Base-by-base conservation (phyloP, 2,329 filamentous ascomycete species). In the Tolypocladium ophioglossoides region DNA sequence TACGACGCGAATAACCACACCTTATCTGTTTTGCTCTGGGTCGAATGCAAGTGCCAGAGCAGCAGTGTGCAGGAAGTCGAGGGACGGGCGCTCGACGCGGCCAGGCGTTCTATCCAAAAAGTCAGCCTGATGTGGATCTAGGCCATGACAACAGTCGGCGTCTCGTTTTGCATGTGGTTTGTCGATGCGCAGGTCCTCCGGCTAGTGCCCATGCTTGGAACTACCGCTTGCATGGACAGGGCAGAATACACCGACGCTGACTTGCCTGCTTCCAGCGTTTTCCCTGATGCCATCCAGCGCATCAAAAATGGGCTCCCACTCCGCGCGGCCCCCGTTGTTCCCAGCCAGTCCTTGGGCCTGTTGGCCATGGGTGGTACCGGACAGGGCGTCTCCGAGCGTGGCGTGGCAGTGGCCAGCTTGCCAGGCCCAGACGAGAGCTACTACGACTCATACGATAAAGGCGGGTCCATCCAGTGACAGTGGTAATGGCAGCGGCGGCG, bases 211-310 rank as follows among this genome's bases (percentile, higher is more conserved):
- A 34, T 52, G 30, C 54, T 49, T 41, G 54, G 52, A 16, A 44
- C 24, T 10, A 34, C 38, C 4, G 44, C 50, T 18, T 49, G 12
- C 30, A 27, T 27, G 5, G 38, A 46, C 14, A 35, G 41, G n/a
- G 27, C 32, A 14, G 52, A 58, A 51, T 58, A 56, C 52, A 50
- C 55, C 30, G 52, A 55, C 48, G 52, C 50, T 32, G 38, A 40
- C 37, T 58, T 52, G 30, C 20, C 39, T 32, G 52, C 50, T 38
- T 50, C 56, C 51, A 39, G 37, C 32, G 53, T 56, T 46, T 55
- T 55, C 35, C 41, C 47, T 24, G 40, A 52, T 35, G 51, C 47
- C 16, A 38, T 55, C 47, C 20, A 40, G 14, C 34, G 46, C 39
- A 39, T 47, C 7, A 52, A 44, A 30, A 20, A 52, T 22, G 30